phyloP scores from a whole-genome alignment of 2,329 filamentous ascomycete genomes.

The Pestalotiopsis sp. region DNA sequence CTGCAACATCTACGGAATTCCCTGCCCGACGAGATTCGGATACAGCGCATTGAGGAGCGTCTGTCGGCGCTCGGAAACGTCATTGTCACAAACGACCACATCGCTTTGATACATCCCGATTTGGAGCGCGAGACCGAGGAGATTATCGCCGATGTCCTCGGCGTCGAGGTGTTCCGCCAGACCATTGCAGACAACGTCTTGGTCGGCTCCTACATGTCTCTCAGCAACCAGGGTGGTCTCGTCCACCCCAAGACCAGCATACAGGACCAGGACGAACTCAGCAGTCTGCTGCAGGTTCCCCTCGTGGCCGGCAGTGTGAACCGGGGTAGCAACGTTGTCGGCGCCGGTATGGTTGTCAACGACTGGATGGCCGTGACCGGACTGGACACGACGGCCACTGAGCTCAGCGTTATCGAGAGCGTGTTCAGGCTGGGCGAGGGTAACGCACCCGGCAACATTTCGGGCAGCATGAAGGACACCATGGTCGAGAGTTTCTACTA shows the following conservation, averaged over 20 bases:
- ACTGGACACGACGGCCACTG: conserved; percentile 93
- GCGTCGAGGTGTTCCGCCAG: conserved; percentile 89
- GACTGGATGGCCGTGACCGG: conserved; percentile 97
- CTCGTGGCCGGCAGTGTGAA: conserved; percentile 94
- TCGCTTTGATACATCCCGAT: conserved; percentile 94
- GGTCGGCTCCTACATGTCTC: conserved; percentile 92
- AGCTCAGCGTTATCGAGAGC: conserved; percentile 93
- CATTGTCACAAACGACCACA: conserved; percentile 95
- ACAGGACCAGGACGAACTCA: conserved; percentile 97
- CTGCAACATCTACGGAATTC: conserved; percentile 95
- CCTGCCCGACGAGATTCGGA: conserved; percentile 87
- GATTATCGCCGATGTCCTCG: conserved; percentile 92
- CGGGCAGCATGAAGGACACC: conserved; percentile 88
- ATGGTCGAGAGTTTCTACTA: conserved; percentile 99
- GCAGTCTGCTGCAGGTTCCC: conserved; percentile 89
- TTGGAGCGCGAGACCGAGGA: conserved; percentile 98
- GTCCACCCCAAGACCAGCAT: conserved; percentile 97
- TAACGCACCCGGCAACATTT: conserved; percentile 74
- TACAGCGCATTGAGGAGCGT: conserved; percentile 96
- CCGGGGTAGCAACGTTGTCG: conserved; percentile 90
- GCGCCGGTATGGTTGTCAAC: conserved; percentile 94
- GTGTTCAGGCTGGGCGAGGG: conserved; percentile 95
- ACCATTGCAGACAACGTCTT: conserved; percentile 97
- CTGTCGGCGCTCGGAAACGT: conserved; percentile 95
- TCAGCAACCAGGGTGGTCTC: conserved; percentile 94